phyloP scores from a whole-genome alignment of 129 eudicot species.

The Heracleum sosnowskyi region DNA sequence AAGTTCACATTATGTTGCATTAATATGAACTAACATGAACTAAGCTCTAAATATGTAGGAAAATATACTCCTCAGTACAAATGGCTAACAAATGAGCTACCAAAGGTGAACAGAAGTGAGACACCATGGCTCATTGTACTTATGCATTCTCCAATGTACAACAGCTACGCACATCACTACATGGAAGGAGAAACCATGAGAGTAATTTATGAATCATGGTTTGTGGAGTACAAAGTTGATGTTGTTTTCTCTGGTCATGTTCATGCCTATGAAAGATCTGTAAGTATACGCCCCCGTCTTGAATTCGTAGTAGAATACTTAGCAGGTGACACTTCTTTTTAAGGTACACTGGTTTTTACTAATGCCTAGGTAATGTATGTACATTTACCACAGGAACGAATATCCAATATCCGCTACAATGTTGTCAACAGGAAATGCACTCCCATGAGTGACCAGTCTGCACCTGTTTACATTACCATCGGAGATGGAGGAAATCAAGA shows the following conservation, averaged over 20 bases:
- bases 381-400: constrained; percentile 47
- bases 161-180: constrained; percentile 64
- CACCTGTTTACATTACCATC: constrained; percentile 83
- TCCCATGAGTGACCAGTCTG: constrained; percentile 51
- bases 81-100: constrained; percentile 66
- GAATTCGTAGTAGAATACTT: neutral
- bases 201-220: constrained; percentile 67
- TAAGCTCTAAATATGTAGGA: constrained; percentile 31
- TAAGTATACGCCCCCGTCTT: constrained; percentile 22
- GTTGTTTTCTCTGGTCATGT: constrained; percentile 94
- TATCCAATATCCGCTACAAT: constrained; percentile 81
- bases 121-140: constrained; percentile 98
- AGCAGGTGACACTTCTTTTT: neutral
- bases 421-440: constrained; percentile 61
- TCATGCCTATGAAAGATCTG: constrained; percentile 93
- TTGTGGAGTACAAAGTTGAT: constrained; percentile 78
- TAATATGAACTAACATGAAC: neutral
- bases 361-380: neutral
- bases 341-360: neutral
- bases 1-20: neutral
- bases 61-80: constrained; percentile 85
- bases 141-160: constrained; percentile 78
- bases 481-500: constrained; percentile 98
- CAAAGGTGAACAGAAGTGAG: constrained; percentile 76
- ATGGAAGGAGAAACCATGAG: constrained; percentile 99